These are phyloP conservation scores for Clohesyomyces aquaticus DNA, from an alignment of 495 filamentous ascomycete species.

Conservation along the genomic window DNA sequence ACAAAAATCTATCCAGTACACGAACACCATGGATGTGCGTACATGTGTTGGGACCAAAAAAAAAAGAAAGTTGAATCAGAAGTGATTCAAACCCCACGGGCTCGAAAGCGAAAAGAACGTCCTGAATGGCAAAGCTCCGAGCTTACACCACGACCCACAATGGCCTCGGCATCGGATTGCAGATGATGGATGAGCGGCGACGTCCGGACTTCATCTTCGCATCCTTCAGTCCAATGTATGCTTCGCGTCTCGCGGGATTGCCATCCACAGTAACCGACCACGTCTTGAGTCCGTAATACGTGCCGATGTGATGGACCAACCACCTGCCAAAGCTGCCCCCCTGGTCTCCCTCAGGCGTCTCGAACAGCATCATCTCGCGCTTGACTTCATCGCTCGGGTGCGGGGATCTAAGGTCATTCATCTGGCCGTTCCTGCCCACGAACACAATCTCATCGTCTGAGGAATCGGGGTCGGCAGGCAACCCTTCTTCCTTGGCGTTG, in stretches of 20 bases:
- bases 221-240: constrained; percentile 79
- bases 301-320: constrained; percentile 89
- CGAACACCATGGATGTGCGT: not conserved
- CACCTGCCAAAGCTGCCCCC: constrained; percentile 87
- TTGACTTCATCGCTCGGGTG: constrained; percentile 46
- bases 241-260: constrained; percentile 74
- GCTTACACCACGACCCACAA: constrained; percentile 32
- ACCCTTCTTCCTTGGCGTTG: constrained; percentile 49
- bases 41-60: not conserved
- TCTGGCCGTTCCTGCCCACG: constrained; percentile 75
- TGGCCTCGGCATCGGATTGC: constrained; percentile 22
- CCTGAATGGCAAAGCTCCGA: not conserved
- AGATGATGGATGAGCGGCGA: not conserved
- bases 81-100: not conserved
- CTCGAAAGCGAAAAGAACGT: not conserved
- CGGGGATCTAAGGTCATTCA: constrained; percentile 62
- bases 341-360: constrained; percentile 71
- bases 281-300: constrained; percentile 88
- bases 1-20: not conserved
- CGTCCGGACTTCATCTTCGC: constrained; percentile 13
- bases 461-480: constrained; percentile 56
- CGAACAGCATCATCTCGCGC: constrained; percentile 69
- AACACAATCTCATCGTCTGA: constrained; percentile 95
- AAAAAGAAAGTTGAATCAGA: not conserved
- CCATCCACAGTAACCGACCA: constrained; percentile 81